phyloP scores from a whole-genome alignment of 2,329 filamentous ascomycete genomes.

The Botrytis squamosa region DNA sequence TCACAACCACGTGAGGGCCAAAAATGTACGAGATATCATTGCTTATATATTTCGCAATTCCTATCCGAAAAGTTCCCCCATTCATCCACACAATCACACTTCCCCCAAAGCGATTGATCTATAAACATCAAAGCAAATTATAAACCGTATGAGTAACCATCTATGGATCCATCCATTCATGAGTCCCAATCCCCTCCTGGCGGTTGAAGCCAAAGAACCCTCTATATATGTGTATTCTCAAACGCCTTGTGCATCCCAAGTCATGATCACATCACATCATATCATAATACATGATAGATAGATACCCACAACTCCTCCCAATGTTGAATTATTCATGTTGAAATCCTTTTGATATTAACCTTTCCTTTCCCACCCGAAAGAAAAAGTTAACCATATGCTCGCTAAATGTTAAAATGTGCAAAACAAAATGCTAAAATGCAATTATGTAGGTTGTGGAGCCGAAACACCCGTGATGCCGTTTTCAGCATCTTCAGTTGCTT shows the following conservation, averaged over 20 bases:
- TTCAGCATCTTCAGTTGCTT: constrained; percentile 63
- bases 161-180: not conserved
- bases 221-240: constrained; percentile 13
- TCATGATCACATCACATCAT: constrained; percentile 11
- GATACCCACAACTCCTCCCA: constrained; percentile 16
- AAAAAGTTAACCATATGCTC: constrained; percentile 3
- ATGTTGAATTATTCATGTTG: constrained; percentile 22
- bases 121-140: not conserved
- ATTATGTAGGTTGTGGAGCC: constrained; percentile 33
- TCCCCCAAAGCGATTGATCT: not conserved
- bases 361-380: constrained; percentile 11
- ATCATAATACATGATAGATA: constrained; percentile 16
- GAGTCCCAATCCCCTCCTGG: not conserved
- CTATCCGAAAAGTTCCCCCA: not conserved
- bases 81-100: not conserved
- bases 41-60: not conserved
- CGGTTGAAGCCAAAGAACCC: constrained; percentile 17
- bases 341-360: constrained; percentile 14
- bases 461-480: constrained; percentile 32
- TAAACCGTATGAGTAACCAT: not conserved
- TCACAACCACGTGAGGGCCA: not conserved
- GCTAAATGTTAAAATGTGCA: constrained; percentile 20
- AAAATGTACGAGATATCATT: not conserved
- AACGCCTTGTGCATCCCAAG: constrained; percentile 15
- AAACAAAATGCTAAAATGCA: constrained; percentile 10